Conservation (phyloP, 345 rosid species). For the Brassica incana region DNA sequence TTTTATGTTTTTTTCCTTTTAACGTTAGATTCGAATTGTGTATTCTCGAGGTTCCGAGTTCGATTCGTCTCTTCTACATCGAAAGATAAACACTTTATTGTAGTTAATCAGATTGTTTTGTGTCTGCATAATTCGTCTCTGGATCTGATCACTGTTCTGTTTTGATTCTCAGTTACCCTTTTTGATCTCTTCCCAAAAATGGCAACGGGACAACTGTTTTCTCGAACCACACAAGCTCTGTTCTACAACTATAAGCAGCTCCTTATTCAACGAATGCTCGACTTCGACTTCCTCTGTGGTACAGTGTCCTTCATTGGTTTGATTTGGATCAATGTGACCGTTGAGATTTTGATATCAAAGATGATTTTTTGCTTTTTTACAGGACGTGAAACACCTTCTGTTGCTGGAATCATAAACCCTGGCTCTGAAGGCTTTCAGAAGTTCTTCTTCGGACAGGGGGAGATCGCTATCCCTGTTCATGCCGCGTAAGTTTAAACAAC, state of each 20-base stretch:
- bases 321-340: slow-evolving; percentile 1
- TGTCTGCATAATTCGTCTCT: neutral
- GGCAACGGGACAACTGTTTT: slow-evolving; percentile 97
- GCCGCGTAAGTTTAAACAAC: slow-evolving; percentile 50
- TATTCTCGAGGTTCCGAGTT: neutral
- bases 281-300: slow-evolving; percentile 99
- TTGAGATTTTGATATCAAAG: neutral
- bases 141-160: slow-evolving; percentile 17
- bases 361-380: neutral
- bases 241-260: slow-evolving; percentile 97
- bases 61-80: slow-evolving; percentile 2
- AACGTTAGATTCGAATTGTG: slow-evolving; percentile 6
- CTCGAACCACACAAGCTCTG: slow-evolving; percentile 80
- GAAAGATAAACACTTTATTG: neutral
- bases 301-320: neutral
- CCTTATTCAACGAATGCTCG: slow-evolving; percentile 98
- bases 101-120: neutral
- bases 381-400: slow-evolving; percentile 97
- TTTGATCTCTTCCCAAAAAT: slow-evolving; percentile 36
- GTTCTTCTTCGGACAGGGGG: slow-evolving; percentile 95
- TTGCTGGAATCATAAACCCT: slow-evolving; percentile 94
- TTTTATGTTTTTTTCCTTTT: neutral
- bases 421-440: slow-evolving; percentile 98
- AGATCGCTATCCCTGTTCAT: slow-evolving; percentile 96
- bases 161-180: slow-evolving; percentile 39